Evolutionary conservation across 1,139 yeast genomes (phyloP), one percentile per base, ranked within the genome.

Genomic region (Nematodospora anomalae): DNA sequence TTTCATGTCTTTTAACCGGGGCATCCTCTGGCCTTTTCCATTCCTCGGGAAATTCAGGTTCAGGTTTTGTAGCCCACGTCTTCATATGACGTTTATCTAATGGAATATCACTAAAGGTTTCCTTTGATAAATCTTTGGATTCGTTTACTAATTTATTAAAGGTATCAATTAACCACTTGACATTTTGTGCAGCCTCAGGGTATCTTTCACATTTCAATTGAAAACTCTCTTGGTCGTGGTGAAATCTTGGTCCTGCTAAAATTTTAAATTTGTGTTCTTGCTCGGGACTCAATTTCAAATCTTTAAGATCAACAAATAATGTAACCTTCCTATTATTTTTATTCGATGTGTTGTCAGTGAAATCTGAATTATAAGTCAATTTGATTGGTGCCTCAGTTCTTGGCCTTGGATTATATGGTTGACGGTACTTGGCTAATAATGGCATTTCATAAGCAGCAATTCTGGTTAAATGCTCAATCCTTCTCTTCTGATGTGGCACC

Each of bases 401-500:
- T 5, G 72, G 48, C 37, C 41, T 62, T 16, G 83, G 83, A 26
- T 51, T 57, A 61, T 80, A 85, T 42, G 67, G 72, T 61, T 80
- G 80, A 50, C 92, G 82, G 57, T 74, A 83, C 58, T 87, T 79
- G 31, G 83, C 80, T 46, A 92, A 71, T 41, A 82, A 76, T 3
- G 98, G 98, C 71, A 90, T 74, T 59, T 90, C 97, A 62, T 83
- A 92, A 0, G 97, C 97, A 22, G 94, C 85, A 26, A 87, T 70
- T 52, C 97, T 75, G 52, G 82, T 83, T 53, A 83, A 79, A 39
- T 71, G 64, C 22, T 68, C 73, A 26, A 52, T 51, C 45, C 64
- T 60, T 48, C 75, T 60, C 32, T 49, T 49, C 36, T 64, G 60
- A 43, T 69, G 74, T 3, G 70, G 65, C 9, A 63, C 59, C 16